These are phyloP conservation scores for Mortierella sp. DNA, from an alignment of 371 early-diverging fungal species.

Conservation along the genomic window DNA sequence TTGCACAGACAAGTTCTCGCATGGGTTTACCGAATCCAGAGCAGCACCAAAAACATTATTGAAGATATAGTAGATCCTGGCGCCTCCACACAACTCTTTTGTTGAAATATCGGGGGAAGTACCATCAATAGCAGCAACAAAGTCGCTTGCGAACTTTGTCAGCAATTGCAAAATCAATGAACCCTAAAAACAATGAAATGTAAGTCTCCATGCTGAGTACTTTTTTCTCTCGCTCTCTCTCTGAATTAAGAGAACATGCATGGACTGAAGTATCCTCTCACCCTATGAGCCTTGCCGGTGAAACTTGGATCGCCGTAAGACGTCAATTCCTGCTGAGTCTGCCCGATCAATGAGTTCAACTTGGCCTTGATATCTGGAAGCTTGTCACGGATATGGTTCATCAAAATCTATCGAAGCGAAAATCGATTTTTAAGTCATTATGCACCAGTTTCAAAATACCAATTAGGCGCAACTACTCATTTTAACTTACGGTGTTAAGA, in stretches of 20 bases:
- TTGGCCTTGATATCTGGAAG: conserved; percentile 87
- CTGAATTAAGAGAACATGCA: background rate
- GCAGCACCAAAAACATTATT: conserved; percentile 86
- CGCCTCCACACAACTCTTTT: conserved; percentile 93
- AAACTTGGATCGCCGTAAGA: conserved; percentile 79
- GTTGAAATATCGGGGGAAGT: conserved; percentile 88
- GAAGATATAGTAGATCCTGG: conserved; percentile 92
- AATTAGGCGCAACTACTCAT: background rate
- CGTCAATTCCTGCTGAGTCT: conserved; percentile 83
- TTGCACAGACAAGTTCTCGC: conserved; percentile 79
- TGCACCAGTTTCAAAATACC: background rate
- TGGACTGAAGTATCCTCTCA: conserved; percentile 42
- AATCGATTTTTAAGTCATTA: background rate
- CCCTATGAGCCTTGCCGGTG: conserved; percentile 67
- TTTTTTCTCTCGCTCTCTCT: background rate
- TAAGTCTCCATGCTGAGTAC: background rate
- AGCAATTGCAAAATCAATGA: conserved; percentile 81
- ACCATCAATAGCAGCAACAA: conserved; percentile 86
- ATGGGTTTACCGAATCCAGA: conserved; percentile 81
- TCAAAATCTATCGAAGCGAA: conserved; percentile 66
- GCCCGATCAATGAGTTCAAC: conserved; percentile 81
- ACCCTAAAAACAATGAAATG: conserved; percentile 57
- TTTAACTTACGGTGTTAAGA: conserved; percentile 74
- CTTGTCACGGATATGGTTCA: conserved; percentile 85
- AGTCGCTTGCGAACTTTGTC: conserved; percentile 86